phyloP scores from a whole-genome alignment of 345 rosid genomes.

The Dovyalis caffra region DNA sequence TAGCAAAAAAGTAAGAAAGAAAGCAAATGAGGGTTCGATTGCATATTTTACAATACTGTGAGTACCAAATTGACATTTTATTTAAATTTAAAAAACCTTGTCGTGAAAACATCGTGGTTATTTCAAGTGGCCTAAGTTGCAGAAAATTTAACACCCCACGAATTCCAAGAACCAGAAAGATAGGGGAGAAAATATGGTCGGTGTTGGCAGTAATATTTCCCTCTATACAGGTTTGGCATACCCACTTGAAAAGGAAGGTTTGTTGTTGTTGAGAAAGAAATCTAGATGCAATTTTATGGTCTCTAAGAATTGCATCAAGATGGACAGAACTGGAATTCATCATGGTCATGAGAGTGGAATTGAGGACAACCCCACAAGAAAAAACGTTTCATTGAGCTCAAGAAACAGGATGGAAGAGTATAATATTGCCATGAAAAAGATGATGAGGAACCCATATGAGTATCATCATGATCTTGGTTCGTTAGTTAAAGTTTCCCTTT shows the following conservation, averaged over 20 bases:
- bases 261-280: constrained; percentile 8
- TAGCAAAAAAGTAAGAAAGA: too few relatives aligned
- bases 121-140: neutral
- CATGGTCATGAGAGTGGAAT: constrained; percentile 29
- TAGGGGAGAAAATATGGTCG: constrained; percentile 29
- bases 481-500: constrained; percentile 3
- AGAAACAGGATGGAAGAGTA: constrained; percentile 63
- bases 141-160: neutral
- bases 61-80: too few relatives aligned
- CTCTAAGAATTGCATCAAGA: constrained; percentile 22
- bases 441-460: constrained; percentile 91
- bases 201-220: constrained; percentile 27
- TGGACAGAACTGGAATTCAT: constrained; percentile 24
- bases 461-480: constrained; percentile 92
- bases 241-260: constrained; percentile 22
- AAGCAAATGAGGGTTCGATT: too few relatives aligned
- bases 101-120: too few relatives aligned
- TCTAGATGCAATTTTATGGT: constrained; percentile 16
- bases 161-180: neutral
- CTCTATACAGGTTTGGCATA: constrained; percentile 21
- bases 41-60: too few relatives aligned
- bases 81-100: too few relatives aligned
- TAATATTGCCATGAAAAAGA: constrained; percentile 76
- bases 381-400: constrained; percentile 35
- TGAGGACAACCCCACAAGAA: constrained; percentile 31